These are phyloP conservation scores for Sporothrix pseudoabietina DNA, from an alignment of 2,329 filamentous ascomycete genomes.

Conservation along the genomic window DNA sequence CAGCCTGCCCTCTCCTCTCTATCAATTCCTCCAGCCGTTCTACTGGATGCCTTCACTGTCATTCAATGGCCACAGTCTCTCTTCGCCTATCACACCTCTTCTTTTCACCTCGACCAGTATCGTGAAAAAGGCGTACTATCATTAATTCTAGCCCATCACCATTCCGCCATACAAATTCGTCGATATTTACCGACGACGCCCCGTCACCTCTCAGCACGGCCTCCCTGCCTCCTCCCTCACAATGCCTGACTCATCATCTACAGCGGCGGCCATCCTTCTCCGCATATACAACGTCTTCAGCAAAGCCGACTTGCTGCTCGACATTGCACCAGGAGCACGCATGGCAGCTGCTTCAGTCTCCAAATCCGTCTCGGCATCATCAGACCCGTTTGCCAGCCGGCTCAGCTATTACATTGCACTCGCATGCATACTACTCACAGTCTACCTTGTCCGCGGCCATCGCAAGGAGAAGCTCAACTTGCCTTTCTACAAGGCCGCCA, in stretches of 20 bases:
- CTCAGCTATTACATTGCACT: conserved; percentile 49
- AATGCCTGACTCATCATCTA: conserved; percentile 36
- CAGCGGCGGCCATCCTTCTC: conserved; percentile 31
- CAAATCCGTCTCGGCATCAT: conserved; percentile 24
- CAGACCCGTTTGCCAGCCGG: conserved; percentile 37
- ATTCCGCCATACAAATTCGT: no score
- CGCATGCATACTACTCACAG: conserved; percentile 42
- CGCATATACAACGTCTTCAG: conserved; percentile 34
- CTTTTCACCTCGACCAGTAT: conserved; percentile 7
- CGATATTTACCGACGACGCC: not conserved
- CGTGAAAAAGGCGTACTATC: conserved; percentile 19
- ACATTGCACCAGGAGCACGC: conserved; percentile 38
- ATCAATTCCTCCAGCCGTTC: not conserved
- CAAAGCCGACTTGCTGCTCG: conserved; percentile 36
- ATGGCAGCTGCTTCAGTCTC: conserved; percentile 35
- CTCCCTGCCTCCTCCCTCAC: conserved; percentile 2
- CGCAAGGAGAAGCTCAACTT: conserved; percentile 41
- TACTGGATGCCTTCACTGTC: conserved; percentile 10
- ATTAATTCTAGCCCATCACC: not conserved
- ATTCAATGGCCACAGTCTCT: conserved; percentile 6
- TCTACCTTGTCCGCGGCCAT: conserved; percentile 45
- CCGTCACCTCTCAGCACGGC: not conserved
- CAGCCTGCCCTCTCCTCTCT: not conserved
- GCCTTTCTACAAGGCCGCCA: conserved; percentile 53
- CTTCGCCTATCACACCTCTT: not conserved